A percentile compares a stretch with the other conserved stretches of the same genome.
Conservation (phyloP, 305 asterid genomes). For the Solanum hybrid region DNA sequence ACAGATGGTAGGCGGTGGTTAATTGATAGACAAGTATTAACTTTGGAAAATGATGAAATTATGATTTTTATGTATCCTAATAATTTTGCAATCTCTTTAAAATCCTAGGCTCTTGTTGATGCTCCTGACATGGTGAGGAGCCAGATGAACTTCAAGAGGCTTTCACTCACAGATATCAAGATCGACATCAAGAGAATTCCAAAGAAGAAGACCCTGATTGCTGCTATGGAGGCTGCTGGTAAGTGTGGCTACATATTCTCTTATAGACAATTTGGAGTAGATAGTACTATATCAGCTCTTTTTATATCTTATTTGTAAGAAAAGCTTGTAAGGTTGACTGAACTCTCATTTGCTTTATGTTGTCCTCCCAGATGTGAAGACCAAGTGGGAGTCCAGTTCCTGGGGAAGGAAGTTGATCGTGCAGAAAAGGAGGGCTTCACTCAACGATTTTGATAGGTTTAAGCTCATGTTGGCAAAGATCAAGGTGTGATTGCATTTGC, state of each 20-base stretch:
- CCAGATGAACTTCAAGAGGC: conserved; percentile 91
- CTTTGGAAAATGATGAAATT: not conserved
- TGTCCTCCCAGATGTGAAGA: conserved; percentile 62
- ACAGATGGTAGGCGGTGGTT: not conserved
- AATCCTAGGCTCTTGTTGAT: conserved; percentile 75
- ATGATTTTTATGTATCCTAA: not conserved
- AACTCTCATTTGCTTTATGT: not conserved
- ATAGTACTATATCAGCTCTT: not conserved
- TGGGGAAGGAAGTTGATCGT: conserved; percentile 97
- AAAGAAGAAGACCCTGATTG: conserved; percentile 67
- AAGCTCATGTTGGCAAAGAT: conserved; percentile 89
- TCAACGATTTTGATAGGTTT: conserved; percentile 80
- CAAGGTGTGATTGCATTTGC: conserved; percentile 36
- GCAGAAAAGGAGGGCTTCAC: conserved; percentile 76
- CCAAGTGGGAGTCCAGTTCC: conserved; percentile 82
- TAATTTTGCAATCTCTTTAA: not conserved
- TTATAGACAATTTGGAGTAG: not conserved
- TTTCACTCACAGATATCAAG: conserved; percentile 76
- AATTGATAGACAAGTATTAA: not conserved
- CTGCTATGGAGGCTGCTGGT: conserved; percentile 95
- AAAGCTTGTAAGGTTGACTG: not conserved
- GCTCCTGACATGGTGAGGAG: conserved; percentile 84
- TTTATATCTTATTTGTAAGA: not conserved
- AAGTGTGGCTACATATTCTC: not conserved
- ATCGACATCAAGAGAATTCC: conserved; percentile 79